Conservation (phyloP, 2,329 filamentous ascomycete genomes). For the Ophiocordyceps camponoti-leonardi region DNA sequence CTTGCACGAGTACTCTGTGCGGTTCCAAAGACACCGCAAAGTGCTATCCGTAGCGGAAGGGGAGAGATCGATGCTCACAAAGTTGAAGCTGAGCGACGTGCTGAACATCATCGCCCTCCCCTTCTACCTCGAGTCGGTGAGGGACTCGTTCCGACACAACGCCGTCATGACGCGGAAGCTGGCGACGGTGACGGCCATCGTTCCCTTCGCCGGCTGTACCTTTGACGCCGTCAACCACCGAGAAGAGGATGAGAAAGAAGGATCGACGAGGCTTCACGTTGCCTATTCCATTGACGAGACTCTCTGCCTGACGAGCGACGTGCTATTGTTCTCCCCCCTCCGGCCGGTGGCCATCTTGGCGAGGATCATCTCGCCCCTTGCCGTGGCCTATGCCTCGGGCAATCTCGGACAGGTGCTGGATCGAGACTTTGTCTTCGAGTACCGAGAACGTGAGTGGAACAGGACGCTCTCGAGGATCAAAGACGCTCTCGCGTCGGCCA, state of each 20-base stretch:
- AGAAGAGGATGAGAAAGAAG: neutral
- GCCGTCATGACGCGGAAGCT: neutral
- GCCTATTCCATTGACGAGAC: neutral
- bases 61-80: neutral
- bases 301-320: neutral
- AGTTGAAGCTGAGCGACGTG: neutral
- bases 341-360: neutral
- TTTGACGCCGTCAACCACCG: neutral
- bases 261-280: neutral
- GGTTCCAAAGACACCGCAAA: neutral
- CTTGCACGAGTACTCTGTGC: neutral
- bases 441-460: neutral
- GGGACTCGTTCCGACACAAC: neutral
- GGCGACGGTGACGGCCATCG: neutral
- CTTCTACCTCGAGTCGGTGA: neutral
- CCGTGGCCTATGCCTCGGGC: neutral
- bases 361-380: neutral
- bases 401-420: neutral
- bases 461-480: neutral
- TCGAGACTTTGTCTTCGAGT: neutral
- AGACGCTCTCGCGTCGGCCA: neutral
- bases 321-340: neutral
- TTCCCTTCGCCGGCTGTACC: neutral
- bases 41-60: neutral
- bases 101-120: neutral